phyloP scores from a whole-genome alignment of 2,329 filamentous ascomycete genomes.

The Fusarium sp. region DNA sequence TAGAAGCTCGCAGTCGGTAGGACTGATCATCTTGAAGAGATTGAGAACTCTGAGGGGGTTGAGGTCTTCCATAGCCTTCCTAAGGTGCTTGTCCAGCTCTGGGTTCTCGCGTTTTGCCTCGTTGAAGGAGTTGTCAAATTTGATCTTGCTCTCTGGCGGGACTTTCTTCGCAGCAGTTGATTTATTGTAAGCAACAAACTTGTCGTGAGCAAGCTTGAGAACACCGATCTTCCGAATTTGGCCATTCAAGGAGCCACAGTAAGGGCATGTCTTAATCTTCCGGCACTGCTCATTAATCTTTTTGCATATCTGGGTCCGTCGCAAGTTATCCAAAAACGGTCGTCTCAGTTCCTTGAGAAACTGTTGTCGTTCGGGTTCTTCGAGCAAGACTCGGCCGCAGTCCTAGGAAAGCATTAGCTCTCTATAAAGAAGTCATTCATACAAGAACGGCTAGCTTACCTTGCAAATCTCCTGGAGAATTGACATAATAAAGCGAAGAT shows the following conservation, averaged over 20 bases:
- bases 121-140: slow-evolving; percentile 86
- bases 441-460: slow-evolving; percentile 43
- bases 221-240: slow-evolving; percentile 91
- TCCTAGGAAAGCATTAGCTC: slow-evolving; percentile 56
- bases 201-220: slow-evolving; percentile 95
- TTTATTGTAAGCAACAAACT: slow-evolving; percentile 86
- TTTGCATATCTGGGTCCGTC: slow-evolving; percentile 84
- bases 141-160: slow-evolving; percentile 80
- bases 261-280: slow-evolving; percentile 84
- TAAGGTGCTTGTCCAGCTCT: slow-evolving; percentile 89
- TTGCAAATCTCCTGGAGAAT: slow-evolving; percentile 98
- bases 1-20: slow-evolving; percentile 88
- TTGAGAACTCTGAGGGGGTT: slow-evolving; percentile 90
- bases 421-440: background rate
- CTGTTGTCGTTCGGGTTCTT: slow-evolving; percentile 78
- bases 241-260: slow-evolving; percentile 86
- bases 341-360: slow-evolving; percentile 84
- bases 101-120: slow-evolving; percentile 80
- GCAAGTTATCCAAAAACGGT: slow-evolving; percentile 86
- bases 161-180: slow-evolving; percentile 89
- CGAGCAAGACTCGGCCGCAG: slow-evolving; percentile 84
- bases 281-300: slow-evolving; percentile 89
- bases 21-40: slow-evolving; percentile 87
- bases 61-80: slow-evolving; percentile 93
- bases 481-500: slow-evolving; percentile 90